These are phyloP conservation scores for Rubia balearica DNA, from an alignment of 305 asterid genomes.

Conservation along the genomic window DNA sequence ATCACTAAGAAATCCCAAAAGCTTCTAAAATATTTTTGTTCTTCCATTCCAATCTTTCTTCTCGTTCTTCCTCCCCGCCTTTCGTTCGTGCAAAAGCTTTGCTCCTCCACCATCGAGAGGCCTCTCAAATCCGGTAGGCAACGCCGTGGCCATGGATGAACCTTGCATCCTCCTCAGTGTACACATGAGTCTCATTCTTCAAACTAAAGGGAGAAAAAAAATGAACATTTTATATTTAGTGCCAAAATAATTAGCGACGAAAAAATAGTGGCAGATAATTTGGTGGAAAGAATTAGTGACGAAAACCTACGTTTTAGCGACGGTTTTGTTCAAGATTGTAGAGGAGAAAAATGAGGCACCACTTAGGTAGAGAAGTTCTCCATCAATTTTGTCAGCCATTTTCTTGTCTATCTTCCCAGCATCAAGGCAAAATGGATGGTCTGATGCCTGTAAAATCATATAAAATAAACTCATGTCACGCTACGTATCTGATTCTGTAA, in stretches of 20 bases:
- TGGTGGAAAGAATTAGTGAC: not conserved
- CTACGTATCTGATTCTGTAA: too few species aligned
- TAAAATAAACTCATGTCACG: too few species aligned
- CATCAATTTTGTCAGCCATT: slow-evolving; percentile 78
- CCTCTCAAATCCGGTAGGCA: slow-evolving; percentile 48
- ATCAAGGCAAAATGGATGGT: slow-evolving; percentile 71
- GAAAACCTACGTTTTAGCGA: slow-evolving; percentile 60
- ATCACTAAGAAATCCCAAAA: slow-evolving; percentile 22
- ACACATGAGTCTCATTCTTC: slow-evolving; percentile 83
- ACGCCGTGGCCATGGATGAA: slow-evolving; percentile 93
- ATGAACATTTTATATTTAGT: not conserved
- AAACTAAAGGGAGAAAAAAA: slow-evolving; percentile 29
- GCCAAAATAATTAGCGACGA: not conserved
- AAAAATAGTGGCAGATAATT: too few species aligned
- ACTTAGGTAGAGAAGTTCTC: slow-evolving; percentile 70
- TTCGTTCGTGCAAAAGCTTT: slow-evolving; percentile 22
- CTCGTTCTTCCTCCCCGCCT: not conserved
- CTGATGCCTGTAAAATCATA: slow-evolving; percentile 57
- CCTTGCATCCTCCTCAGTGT: slow-evolving; percentile 93
- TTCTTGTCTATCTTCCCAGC: slow-evolving; percentile 74
- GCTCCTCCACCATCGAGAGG: slow-evolving; percentile 7
- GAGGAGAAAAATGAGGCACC: slow-evolving; percentile 86
- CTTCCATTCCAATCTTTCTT: not conserved
- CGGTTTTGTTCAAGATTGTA: slow-evolving; percentile 79
- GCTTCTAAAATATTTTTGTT: slow-evolving; percentile 20